Base-by-base conservation (phyloP, 352 stramenopile species). In the Phytopythium delawarense region DNA sequence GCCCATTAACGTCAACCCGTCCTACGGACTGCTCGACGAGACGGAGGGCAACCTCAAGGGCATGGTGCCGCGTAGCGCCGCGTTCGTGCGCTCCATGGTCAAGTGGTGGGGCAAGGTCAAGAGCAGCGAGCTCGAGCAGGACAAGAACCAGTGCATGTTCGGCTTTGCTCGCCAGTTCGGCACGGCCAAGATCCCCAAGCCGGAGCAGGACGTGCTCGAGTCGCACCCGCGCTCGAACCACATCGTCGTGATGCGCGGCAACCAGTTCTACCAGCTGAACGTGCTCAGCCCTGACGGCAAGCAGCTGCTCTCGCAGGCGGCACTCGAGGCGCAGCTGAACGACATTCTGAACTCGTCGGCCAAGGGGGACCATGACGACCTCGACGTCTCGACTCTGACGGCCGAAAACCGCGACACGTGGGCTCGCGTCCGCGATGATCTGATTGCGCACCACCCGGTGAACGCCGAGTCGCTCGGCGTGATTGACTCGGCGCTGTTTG, bases 51-150 rank as follows among this genome's bases (percentile, higher is more conserved):
- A 91, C 52, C 66, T 92, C 12, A 60, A 88, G 55, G 78, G 75
- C 34, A 78, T 89, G 69, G 63, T 92, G 39, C 79, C 78, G 59
- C 85, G 87, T 62, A 88, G 83, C 18, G 81, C 86, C 20, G 81
- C 81, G 51, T 93, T 96, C 53, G 79, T 92, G 64, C 79, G 78
- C 64, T 94, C 87, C 53, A 79, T 88, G 58, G 64, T 81, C 69
- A 96, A 96, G 74, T 97, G 89, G 85, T 96, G 87, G 82, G 58
- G 75, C 21, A 96, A 96, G 55, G 87, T 97, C 53, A 92, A 94
- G 76, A 81, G 57, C 59, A 92, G 87, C 65, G 80, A 94, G 64
- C 73, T 97, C 21, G 89, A 96, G 64, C 84, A 93, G 66, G 88
- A 97, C 75, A 87, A 83, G 57, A 94, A 96, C 62, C 81, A 95